Evolutionary conservation across 768 basidiomycete species (phyloP).

Genomic region (Tulasnella sp.): DNA sequence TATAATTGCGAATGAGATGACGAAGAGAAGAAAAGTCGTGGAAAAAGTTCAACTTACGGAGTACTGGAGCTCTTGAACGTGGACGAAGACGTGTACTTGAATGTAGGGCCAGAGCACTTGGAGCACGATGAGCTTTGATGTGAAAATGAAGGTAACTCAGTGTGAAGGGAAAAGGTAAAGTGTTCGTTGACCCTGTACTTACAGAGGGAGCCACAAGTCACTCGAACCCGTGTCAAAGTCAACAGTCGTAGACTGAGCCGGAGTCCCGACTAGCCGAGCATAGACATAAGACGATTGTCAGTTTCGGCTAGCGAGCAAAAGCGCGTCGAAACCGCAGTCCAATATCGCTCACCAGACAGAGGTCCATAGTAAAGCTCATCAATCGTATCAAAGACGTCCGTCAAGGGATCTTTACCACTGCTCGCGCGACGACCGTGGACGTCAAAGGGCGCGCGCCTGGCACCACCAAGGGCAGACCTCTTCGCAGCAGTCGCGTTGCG

Average conservation of each 20-base stretch:
- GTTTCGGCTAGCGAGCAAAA: no score
- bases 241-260: constrained; percentile 3
- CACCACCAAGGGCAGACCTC: not conserved
- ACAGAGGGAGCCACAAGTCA: constrained; percentile 3
- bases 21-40: not conserved
- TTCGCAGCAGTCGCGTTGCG: not conserved
- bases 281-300: not conserved
- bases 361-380: constrained; percentile 3
- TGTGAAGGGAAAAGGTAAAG: not conserved
- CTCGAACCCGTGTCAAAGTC: constrained; percentile 13
- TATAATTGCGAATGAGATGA: not conserved
- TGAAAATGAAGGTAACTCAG: not conserved
- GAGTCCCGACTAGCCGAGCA: not conserved
- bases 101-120: not conserved
- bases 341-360: not conserved
- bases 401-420: not conserved
- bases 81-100: not conserved
- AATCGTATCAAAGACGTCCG: constrained; percentile 4
- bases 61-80: constrained; percentile 1
- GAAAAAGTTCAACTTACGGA: not conserved
- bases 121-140: constrained; percentile 7
- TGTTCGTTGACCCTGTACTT: not conserved
- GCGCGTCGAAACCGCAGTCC: no score
- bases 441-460: not conserved
- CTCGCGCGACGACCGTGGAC: not conserved